These are phyloP conservation scores for Esteya vermicola DNA, from an alignment of 2,329 filamentous ascomycete species.

Conservation along the genomic window DNA sequence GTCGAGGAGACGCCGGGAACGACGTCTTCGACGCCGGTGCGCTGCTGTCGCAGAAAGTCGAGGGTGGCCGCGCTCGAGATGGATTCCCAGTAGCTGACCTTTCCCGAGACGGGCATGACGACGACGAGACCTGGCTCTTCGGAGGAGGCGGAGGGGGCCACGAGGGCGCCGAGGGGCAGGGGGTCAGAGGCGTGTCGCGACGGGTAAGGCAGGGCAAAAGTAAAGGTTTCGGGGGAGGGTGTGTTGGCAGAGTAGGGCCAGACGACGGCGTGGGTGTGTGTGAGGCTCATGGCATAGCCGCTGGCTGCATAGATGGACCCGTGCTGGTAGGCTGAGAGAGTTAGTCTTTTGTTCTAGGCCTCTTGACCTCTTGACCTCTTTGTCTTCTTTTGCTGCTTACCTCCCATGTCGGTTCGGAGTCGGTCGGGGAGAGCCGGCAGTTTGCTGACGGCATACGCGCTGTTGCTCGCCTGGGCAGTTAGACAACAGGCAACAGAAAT, in stretches of 20 bases:
- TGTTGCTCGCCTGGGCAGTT: constrained; percentile 57
- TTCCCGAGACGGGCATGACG: constrained; percentile 70
- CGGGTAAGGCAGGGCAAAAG: constrained; percentile 63
- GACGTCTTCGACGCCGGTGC: constrained; percentile 61
- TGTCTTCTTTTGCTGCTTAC: too few relatives aligned
- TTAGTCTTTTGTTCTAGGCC: not conserved
- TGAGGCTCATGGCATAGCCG: constrained; percentile 69
- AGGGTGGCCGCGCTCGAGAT: constrained; percentile 78
- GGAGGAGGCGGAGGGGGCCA: constrained; percentile 64
- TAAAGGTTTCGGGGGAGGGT: constrained; percentile 61
- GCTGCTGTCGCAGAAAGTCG: constrained; percentile 68
- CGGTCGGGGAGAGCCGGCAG: constrained; percentile 69
- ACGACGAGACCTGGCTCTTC: constrained; percentile 76
- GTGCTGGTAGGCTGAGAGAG: constrained; percentile 42
- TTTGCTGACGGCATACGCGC: constrained; percentile 74
- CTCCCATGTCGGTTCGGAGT: constrained; percentile 49
- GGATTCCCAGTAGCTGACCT: constrained; percentile 89
- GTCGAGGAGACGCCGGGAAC: constrained; percentile 64
- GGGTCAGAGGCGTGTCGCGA: constrained; percentile 53
- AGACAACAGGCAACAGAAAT: not conserved
- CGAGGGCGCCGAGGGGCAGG: constrained; percentile 69
- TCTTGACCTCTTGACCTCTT: not conserved
- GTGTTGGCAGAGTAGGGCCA: constrained; percentile 74
- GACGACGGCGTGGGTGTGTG: constrained; percentile 67
- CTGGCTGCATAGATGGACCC: constrained; percentile 50